Base-by-base conservation (phyloP, 2,329 filamentous ascomycete genomes). In the Monilinia polystroma region DNA sequence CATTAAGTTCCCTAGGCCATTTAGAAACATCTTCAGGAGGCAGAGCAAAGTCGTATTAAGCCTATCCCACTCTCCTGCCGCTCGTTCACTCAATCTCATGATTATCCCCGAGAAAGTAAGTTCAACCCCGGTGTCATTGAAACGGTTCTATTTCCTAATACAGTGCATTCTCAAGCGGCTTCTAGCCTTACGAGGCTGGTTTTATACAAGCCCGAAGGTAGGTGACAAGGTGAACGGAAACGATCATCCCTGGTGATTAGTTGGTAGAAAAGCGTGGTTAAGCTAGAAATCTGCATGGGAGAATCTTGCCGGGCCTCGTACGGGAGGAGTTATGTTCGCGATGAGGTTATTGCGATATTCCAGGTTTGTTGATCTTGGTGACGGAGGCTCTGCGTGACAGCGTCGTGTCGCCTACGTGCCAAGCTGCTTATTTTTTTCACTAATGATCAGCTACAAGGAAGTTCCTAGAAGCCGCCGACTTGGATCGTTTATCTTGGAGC, bases 101-200 rank as follows among this genome's bases (percentile, higher is more conserved):
- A 23, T 41, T 2, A 41, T 51, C n/a, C 18, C 29, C 29, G 47
- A 41, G 26, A 23, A 51, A 51, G 10, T 8, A 51, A 38, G 10
- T 8, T 38, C 20, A 51, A 43, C 1, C 3, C 32, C n/a, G 7
- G 35, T 49, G 10, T 32, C 20, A 23, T 35, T 4, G 29, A 49
- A 51, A 14, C 32, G 29, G 45, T 6, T 10, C 23, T 23, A 8
- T 51, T 62, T 52, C 58, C 45, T 51, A 26, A 51, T 51, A 12
- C 32, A 41, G n/a, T 51, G 18, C 4, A 20, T 51, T 35, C 14
- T 26, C 58, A 45, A 8, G 32, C 47, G n/a, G n/a, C 38, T 14
- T 32, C 32, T 62, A 62, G 58, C 58, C 58, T 35, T 41, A 38
- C 45, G 26, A 62, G 45, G 29, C 58, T 38, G 51, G 18, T 51